Evolutionary conservation across 768 basidiomycete genomes (phyloP), one percentile per base, ranked within the genome.

Genomic region (Suillus cothurnatus): DNA sequence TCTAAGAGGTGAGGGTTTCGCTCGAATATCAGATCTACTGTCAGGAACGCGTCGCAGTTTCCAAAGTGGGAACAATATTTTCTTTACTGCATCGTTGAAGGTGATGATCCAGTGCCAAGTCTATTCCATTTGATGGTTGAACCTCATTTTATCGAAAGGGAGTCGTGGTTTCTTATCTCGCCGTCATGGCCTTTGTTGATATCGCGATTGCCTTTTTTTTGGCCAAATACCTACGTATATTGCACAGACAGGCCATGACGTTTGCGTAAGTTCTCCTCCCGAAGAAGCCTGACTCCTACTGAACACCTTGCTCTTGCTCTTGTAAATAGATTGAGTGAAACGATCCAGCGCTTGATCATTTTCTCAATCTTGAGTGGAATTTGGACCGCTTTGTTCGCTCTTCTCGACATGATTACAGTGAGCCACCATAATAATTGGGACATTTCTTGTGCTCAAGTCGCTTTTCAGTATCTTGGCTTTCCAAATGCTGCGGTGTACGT

Each of bases 401-500:
- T 59, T 41, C 58, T 59, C 39, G 58, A 41, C 11, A 41, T 59
- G 28, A 14, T 59, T 4, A 41, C 58, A 41, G 58, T 59, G 12
- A 31, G 58, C 31, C 19, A 7, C 26, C 36, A 59, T 41, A 0
- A 21, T 39, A 31, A 31, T 31, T 59, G 19, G 3, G 12, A 21
- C 26, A 7, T 31, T 39, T 31, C 3, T 45, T 32, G 66, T 64
- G 45, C 53, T 49, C 64, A 36, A 1, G 17, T 55, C 8, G n/a
- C 21, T 36, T 26, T 26, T 28, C 47, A 26, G 58, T 59, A 38
- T 50, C 23, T 15, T 14, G 32, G 8, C 2, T 73, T 71, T 28
- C 74, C 73, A 14, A 64, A 63, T 59, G 60, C 74, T 45, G 67
- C 71, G 61, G 65, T 72, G 57, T 68, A 70, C 59, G 67, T 62